Conservation (phyloP, 2,329 filamentous ascomycete species). For the Dactylonectria estremocensis region DNA sequence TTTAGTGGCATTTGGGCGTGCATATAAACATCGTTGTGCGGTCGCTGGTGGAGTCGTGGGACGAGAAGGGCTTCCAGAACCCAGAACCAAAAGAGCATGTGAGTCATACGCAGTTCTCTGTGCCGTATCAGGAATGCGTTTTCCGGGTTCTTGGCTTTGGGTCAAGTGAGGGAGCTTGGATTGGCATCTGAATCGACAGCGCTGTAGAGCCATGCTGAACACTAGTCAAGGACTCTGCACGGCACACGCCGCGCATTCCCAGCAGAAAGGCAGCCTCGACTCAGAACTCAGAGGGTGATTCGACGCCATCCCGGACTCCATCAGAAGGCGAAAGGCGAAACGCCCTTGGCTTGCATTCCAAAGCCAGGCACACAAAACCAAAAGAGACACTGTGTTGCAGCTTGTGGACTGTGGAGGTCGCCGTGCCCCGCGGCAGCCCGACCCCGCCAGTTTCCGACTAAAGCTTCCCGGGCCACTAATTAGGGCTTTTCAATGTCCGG, state of each 20-base stretch:
- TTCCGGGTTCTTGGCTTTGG: not conserved
- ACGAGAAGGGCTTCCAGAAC: slow-evolving; percentile 28
- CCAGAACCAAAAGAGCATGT: slow-evolving; percentile 22
- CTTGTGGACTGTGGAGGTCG: slow-evolving; percentile 23
- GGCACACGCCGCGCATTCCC: not conserved
- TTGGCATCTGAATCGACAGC: not conserved
- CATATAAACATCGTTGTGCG: slow-evolving; percentile 17
- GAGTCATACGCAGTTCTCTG: slow-evolving; percentile 15
- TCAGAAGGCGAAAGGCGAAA: slow-evolving; percentile 10
- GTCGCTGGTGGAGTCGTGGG: slow-evolving; percentile 19
- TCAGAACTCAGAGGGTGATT: not conserved
- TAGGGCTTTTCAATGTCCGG: not conserved
- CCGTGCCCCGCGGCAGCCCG: slow-evolving; percentile 24
- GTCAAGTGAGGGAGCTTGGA: not conserved
- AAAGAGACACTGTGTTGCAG: no score
- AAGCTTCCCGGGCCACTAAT: slow-evolving; percentile 4
- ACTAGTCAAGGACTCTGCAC: not conserved
- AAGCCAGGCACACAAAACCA: not conserved
- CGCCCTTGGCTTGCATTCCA: slow-evolving; percentile 18
- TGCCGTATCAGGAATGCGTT: not conserved
- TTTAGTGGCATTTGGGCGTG: not conserved
- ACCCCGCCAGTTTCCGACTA: slow-evolving; percentile 30
- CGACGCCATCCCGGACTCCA: not conserved
- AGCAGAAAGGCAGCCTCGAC: not conserved
- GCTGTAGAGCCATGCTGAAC: not conserved